Evolutionary conservation across 441 rosid genomes (phyloP).

Genomic region (Brassica balearica): DNA sequence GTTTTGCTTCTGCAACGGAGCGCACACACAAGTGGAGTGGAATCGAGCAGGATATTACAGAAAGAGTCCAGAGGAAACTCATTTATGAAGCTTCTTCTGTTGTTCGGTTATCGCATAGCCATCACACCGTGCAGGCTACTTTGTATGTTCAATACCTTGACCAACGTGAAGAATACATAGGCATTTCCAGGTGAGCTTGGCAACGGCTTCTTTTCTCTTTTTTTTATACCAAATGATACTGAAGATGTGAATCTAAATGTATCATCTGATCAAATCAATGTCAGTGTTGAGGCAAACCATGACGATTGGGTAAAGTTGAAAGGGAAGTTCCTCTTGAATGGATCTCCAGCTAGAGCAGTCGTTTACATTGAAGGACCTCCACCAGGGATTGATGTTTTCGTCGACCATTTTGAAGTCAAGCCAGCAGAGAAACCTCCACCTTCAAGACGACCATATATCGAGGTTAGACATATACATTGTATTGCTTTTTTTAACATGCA

Average conservation of each 20-base stretch:
- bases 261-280: conserved; percentile 11
- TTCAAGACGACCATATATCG: conserved; percentile 64
- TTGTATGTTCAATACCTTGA: conserved; percentile 77
- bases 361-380: conserved; percentile 96
- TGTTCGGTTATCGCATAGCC: conserved; percentile 70
- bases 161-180: conserved; percentile 76
- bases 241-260: neutral
- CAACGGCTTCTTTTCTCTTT: neutral
- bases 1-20: conserved; percentile 80
- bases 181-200: conserved; percentile 71
- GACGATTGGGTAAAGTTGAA: conserved; percentile 76
- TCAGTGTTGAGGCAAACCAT: conserved; percentile 78
- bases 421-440: conserved; percentile 78
- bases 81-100: conserved; percentile 75
- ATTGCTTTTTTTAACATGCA: neutral
- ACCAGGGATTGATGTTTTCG: conserved; percentile 81
- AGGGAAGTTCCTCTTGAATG: conserved; percentile 91
- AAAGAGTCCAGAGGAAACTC: conserved; percentile 72
- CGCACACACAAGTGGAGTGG: conserved; percentile 94
- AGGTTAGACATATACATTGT: conserved; percentile 48
- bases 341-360: conserved; percentile 71
- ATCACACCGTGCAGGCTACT: conserved; percentile 62
- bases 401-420: conserved; percentile 68
- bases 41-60: conserved; percentile 88
- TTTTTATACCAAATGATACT: neutral